phyloP scores from a whole-genome alignment of 768 basidiomycete species.

The Panellus pusillus region DNA sequence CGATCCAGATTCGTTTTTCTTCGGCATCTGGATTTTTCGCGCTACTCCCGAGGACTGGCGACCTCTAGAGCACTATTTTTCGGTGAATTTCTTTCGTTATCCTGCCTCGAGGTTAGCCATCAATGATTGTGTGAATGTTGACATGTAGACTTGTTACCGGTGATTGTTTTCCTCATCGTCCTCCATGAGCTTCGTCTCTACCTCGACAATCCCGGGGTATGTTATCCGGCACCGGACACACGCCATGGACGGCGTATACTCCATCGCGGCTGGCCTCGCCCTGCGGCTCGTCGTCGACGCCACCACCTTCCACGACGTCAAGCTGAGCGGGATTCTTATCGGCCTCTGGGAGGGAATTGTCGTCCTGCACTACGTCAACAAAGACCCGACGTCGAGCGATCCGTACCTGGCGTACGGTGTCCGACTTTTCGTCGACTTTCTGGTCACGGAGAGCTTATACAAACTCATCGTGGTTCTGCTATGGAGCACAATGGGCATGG shows the following conservation, averaged over 20 bases:
- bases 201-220: conserved; percentile 10
- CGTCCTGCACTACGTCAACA: conserved; percentile 68
- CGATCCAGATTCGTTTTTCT: no score
- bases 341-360: conserved; percentile 82
- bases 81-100: no score
- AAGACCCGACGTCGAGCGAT: conserved; percentile 63
- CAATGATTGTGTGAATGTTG: not conserved
- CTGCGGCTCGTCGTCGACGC: conserved; percentile 62
- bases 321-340: conserved; percentile 62
- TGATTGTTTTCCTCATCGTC: not conserved
- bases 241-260: conserved; percentile 67
- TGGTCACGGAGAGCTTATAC: conserved; percentile 57
- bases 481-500: conserved; percentile 54
- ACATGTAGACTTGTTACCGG: not conserved
- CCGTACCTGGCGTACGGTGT: conserved; percentile 69
- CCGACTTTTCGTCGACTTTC: conserved; percentile 70
- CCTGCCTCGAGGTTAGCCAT: no score
- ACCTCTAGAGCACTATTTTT: no score
- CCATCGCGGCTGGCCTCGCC: conserved; percentile 66
- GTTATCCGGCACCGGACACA: conserved; percentile 5
- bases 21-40: no score
- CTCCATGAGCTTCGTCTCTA: conserved; percentile 14
- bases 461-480: conserved; percentile 48
- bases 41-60: no score
- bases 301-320: conserved; percentile 49